These are phyloP conservation scores for Skeletonema marinoi DNA, from an alignment of 108 stramenopile genomes.

Conservation along the genomic window DNA sequence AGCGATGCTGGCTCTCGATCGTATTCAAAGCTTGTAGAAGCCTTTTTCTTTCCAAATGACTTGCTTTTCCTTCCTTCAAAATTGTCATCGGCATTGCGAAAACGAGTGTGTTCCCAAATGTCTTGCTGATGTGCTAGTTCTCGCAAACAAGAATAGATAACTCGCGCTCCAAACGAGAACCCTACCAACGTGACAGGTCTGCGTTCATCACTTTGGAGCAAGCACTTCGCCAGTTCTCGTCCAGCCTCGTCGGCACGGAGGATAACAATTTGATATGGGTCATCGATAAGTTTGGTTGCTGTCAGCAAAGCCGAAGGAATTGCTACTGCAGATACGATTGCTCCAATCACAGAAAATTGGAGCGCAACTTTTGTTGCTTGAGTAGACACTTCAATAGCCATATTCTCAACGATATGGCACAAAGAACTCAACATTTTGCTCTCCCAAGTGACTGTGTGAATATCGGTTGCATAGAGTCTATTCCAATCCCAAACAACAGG, in stretches of 20 bases:
- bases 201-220: constrained; percentile 64
- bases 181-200: constrained; percentile 92
- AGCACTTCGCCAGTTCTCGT: constrained; percentile 71
- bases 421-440: constrained; percentile 51
- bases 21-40: constrained; percentile 34
- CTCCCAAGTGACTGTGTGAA: constrained; percentile 75
- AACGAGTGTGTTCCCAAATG: constrained; percentile 58
- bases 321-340: constrained; percentile 60
- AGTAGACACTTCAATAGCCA: constrained; percentile 51
- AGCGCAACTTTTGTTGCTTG: constrained; percentile 58
- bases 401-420: constrained; percentile 53
- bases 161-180: constrained; percentile 89
- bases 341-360: constrained; percentile 54
- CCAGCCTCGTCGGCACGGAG: constrained; percentile 88
- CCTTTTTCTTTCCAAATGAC: not conserved
- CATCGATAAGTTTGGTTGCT: constrained; percentile 71
- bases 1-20: constrained; percentile 72
- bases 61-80: constrained; percentile 20
- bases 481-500: constrained; percentile 70
- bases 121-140: constrained; percentile 73
- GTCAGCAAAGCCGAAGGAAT: constrained; percentile 59
- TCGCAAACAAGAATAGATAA: constrained; percentile 82
- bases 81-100: constrained; percentile 1
- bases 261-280: constrained; percentile 75
- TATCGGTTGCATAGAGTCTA: constrained; percentile 51